phyloP scores from a whole-genome alignment of 148 eudicot genomes.

The Vaccinium myrtillus region DNA sequence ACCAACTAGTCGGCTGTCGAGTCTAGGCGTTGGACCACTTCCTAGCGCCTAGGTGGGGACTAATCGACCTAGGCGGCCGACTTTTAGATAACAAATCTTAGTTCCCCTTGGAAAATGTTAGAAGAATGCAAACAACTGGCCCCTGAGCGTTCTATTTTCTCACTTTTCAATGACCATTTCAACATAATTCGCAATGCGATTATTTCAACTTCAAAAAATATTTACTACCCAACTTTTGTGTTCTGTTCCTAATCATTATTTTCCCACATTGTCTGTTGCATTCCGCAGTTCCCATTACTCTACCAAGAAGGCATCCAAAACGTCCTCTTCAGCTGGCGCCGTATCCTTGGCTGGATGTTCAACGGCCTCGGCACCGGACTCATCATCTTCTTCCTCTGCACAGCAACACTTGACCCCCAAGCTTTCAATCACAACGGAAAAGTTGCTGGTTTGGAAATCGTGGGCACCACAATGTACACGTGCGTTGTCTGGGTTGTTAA shows the following conservation, averaged over 20 bases:
- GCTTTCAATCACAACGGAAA: constrained; percentile 55
- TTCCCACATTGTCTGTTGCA: background rate
- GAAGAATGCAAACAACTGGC: background rate
- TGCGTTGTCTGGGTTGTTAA: constrained; percentile 82
- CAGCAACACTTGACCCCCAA: constrained; percentile 39
- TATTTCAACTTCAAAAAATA: background rate
- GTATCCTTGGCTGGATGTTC: constrained; percentile 84
- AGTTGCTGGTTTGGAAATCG: constrained; percentile 43
- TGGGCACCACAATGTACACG: constrained; percentile 78
- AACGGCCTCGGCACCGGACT: constrained; percentile 61
- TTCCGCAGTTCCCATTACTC: constrained; percentile 73
- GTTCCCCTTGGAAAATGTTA: background rate
- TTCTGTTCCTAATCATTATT: background rate
- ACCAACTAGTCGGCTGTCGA: no score
- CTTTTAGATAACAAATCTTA: background rate
- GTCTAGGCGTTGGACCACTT: no score
- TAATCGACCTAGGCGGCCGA: no score
- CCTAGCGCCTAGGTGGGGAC: no score
- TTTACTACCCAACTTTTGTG: background rate
- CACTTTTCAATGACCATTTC: background rate
- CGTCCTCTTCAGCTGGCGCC: constrained; percentile 80
- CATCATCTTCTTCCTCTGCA: constrained; percentile 72
- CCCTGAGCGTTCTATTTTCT: background rate
- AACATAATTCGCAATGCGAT: background rate
- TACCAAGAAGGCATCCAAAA: constrained; percentile 97